Evolutionary conservation across 495 filamentous ascomycete genomes (phyloP), one percentile per base, ranked within the genome.

Genomic region (Aspergillus conjunctus): DNA sequence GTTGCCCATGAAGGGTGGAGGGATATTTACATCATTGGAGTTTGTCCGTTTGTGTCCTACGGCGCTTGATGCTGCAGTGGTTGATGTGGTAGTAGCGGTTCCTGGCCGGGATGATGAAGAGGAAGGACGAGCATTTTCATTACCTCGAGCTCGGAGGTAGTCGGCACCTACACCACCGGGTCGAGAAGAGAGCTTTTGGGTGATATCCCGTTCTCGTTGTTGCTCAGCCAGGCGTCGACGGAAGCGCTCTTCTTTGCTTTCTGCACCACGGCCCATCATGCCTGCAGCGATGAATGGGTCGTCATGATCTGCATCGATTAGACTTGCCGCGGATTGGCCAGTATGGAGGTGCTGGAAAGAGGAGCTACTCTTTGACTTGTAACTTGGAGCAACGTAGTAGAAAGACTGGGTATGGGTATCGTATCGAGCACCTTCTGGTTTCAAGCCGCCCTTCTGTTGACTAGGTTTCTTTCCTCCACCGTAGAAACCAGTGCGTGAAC

Each of bases 141-240:
- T 64, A 18, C 68, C 70, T 46, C 71, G 68, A n/a, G 64, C 71
- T n/a, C 81, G 78, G 73, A 94, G 84, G 75, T 96, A 96, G 54
- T 94, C 89, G 45, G 83, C 85, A 3, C 91, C 92, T 0, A 89
- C 87, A 52, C 80, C 84, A 1, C 88, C 88, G 2, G 81, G 79
- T 5, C 79, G 79, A 18, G 73, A 59, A 26, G 80, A 81, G 8
- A 98, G 81, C 60, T 83, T 87, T 65, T 85, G 83, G 22, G 87
- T 87, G 51, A 98, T 86, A 49, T 96, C 90, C 8, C 86, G 80
- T 71, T 98, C 94, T 60, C 86, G 88, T 67, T 97, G 87, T 54
- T 88, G 81, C 20, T 85, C 85, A 11, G 81, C 87, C 2, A 93
- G 80, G 6, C 87, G 83, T 45, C 87, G 83, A 46, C 88, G 86